phyloP scores from a whole-genome alignment of 2,329 filamentous ascomycete genomes.

The Xylariales sp. region DNA sequence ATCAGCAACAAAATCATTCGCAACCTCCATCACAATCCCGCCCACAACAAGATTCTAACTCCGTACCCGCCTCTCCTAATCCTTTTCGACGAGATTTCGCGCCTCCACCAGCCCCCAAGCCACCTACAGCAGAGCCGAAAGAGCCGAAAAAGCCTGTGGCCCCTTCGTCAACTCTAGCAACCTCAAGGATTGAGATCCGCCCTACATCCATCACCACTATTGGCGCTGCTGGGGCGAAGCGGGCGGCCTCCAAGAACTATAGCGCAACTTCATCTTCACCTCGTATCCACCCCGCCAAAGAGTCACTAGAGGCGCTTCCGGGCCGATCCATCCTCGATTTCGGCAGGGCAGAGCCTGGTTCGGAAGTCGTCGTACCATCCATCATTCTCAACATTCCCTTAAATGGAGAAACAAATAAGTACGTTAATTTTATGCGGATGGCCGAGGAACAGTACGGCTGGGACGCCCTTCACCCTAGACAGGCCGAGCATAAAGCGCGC shows the following conservation, averaged over 20 bases:
- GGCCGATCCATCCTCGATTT: conserved; percentile 72
- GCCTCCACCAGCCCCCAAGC: conserved; percentile 50
- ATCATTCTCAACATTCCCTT: conserved; percentile 88
- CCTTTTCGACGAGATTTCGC: conserved; percentile 53
- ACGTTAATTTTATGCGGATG: conserved; percentile 93
- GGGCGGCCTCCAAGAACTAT: conserved; percentile 52
- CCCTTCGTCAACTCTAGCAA: conserved; percentile 43
- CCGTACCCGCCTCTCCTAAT: conserved; percentile 59
- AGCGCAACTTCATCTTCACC: conserved; percentile 60
- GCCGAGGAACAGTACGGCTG: conserved; percentile 95
- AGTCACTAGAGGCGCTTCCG: conserved; percentile 53
- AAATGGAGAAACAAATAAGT: conserved; percentile 84
- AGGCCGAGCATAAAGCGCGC: conserved; percentile 88
- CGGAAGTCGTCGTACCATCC: conserved; percentile 73
- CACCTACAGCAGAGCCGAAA: conserved; percentile 50
- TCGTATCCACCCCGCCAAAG: conserved; percentile 62
- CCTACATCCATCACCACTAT: conserved; percentile 52
- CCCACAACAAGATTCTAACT: conserved; percentile 51
- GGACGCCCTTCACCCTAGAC: conserved; percentile 89
- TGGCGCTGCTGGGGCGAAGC: conserved; percentile 47
- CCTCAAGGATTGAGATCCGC: conserved; percentile 51
- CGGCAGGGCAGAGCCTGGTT: conserved; percentile 68
- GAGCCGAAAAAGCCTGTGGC: conserved; percentile 55
- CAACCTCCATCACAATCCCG: conserved; percentile 47
- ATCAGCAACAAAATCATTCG: conserved; percentile 42